These are phyloP conservation scores for Claviceps fusiformis DNA, from an alignment of 2,329 filamentous ascomycete genomes.

Conservation along the genomic window DNA sequence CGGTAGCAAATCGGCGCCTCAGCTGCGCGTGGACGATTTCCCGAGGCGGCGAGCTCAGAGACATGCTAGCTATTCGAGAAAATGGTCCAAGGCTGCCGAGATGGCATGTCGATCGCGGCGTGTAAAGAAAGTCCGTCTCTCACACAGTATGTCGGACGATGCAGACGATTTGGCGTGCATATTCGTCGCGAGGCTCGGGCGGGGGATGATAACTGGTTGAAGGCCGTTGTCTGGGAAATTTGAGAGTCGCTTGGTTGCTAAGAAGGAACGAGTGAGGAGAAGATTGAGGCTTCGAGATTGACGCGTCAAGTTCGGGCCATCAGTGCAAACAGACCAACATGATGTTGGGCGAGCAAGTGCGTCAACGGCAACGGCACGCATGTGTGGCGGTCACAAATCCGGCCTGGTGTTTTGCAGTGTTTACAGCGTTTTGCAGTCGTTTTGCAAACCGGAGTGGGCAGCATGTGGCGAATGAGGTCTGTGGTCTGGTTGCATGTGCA, in stretches of 20 bases:
- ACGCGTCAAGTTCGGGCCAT: not conserved
- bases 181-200: not conserved
- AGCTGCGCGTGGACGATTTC: conserved; percentile 14
- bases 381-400: not conserved
- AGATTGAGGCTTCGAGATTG: not conserved
- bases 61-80: conserved; percentile 11
- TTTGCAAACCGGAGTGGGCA: too few species aligned
- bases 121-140: not conserved
- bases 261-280: not conserved
- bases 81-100: not conserved
- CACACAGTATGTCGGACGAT: not conserved
- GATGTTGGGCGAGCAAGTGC: not conserved
- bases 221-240: not conserved
- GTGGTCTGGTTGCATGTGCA: too few species aligned
- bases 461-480: too few species aligned
- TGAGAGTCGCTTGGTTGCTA: not conserved
- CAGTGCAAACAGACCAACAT: not conserved
- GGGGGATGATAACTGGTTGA: not conserved
- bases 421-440: too few species aligned
- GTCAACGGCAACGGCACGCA: not conserved
- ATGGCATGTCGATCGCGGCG: not conserved
- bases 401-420: too few species aligned
- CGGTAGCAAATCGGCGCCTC: conserved; percentile 15
- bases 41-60: conserved; percentile 11
- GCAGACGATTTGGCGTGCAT: not conserved